Conservation (phyloP, 2,329 filamentous ascomycete genomes). For the Phyllosticta paracitricarpa region DNA sequence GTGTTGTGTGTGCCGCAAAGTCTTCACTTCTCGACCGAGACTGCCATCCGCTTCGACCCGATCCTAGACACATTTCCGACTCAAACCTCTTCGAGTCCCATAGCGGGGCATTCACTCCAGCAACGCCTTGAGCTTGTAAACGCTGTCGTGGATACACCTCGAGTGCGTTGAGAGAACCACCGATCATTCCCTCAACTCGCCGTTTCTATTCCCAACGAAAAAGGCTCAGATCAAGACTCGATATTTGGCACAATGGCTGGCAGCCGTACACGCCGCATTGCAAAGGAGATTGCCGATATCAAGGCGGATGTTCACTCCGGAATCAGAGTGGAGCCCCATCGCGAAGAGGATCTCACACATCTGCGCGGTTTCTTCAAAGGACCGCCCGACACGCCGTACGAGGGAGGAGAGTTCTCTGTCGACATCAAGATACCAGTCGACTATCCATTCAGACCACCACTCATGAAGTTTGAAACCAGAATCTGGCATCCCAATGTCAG, state of each 20-base stretch:
- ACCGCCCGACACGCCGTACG: constrained; percentile 87
- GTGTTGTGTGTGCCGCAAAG: background rate
- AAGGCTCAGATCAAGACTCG: background rate
- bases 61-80: background rate
- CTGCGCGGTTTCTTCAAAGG: constrained; percentile 75
- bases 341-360: constrained; percentile 64
- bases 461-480: constrained; percentile 85
- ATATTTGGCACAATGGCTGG: constrained; percentile 39
- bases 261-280: constrained; percentile 51
- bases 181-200: background rate
- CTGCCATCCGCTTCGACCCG: background rate
- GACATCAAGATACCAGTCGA: constrained; percentile 80
- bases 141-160: background rate
- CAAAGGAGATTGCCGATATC: constrained; percentile 18
- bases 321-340: constrained; percentile 45
- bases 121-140: background rate
- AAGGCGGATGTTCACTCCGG: constrained; percentile 5
- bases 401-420: constrained; percentile 70
- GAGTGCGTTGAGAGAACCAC: background rate
- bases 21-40: background rate
- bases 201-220: constrained; percentile 1
- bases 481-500: constrained; percentile 98
- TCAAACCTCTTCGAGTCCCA: background rate
- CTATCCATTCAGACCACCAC: constrained; percentile 87
- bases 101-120: background rate